Conservation (phyloP, 177 flowering plant species). For the Vitis hybrid region DNA sequence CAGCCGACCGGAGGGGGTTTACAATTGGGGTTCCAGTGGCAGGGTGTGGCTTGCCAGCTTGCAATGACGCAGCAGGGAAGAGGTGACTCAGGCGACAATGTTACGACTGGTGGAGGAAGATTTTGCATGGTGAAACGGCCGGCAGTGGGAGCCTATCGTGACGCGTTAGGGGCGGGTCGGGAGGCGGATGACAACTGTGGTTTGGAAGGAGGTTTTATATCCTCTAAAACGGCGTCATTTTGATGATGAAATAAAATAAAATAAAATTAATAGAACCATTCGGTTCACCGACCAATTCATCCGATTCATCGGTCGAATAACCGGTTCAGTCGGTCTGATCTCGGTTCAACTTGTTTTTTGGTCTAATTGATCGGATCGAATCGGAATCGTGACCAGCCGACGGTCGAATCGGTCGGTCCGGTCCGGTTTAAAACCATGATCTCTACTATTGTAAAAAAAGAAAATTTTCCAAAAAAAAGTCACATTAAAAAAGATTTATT, state of each 20-base stretch:
- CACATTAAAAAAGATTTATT: no score
- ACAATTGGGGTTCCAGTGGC: fast-evolving
- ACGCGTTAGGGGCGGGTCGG: fast-evolving
- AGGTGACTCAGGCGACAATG: no score
- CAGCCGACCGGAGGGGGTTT: fast-evolving
- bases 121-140: fast-evolving
- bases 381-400: fast-evolving
- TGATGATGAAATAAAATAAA: no score
- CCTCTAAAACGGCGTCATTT: fast-evolving
- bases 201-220: no score
- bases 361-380: fast-evolving
- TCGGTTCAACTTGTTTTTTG: no score
- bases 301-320: fast-evolving
- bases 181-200: fast-evolving
- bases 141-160: fast-evolving
- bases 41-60: fast-evolving
- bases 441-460: no score
- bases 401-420: fast-evolving
- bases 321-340: fast-evolving
- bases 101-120: fast-evolving
- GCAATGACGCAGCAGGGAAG: fast-evolving
- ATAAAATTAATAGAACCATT: no score
- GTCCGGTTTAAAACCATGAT: no score
- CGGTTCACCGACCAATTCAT: no score
- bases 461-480: no score